Evolutionary conservation across 768 basidiomycete species (phyloP), one percentile per base, ranked within the genome.

Genomic region (Psilocybe cubensis): DNA sequence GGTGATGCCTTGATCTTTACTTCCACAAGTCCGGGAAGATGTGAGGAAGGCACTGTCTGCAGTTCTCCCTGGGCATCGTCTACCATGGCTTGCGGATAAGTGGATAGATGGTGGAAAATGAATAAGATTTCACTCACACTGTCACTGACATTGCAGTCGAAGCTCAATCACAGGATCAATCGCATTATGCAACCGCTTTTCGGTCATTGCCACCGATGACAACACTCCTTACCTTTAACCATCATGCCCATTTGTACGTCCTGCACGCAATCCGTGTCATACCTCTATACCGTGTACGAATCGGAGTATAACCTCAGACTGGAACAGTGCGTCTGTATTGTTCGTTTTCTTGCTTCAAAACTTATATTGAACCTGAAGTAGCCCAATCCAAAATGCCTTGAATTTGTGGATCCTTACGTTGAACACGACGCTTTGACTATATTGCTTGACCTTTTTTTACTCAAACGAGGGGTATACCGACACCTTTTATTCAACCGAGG

Each of bases 351-450:
- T 29, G 29, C 6, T 18, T n/a, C 18, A 1, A 17, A 42, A 45
- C 24, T 23, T 28, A 52, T 50, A 41, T 28, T 54, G 21, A 27
- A n/a, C 28, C 40, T 59, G 27, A 58, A 54, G 51, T 60, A 90
- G 89, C 72, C 75, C 23, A 74, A 74, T 28, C 46, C 46, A 31
- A 31, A 28, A 52, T 91, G 90, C 65, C 79, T 78, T 33, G 72
- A 75, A 24, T 92, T 94, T 65, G 91, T 87, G 0, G 93, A 95
- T 71, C 91, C 91, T 55, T 94, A 94, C 63, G 90, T 94, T 58
- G 92, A 95, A 68, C 88, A 94, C 59, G 91, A 94, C 68, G 74
- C 79, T 0, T 72, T 94, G 58, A 88, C 84, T 1, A 74, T 94
- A 18, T 72, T 91, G 4, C 78, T 94, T 38, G 93, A 95, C 72